Base-by-base conservation (phyloP, 2,329 filamentous ascomycete species). In the Diaporthe aspalathi region DNA sequence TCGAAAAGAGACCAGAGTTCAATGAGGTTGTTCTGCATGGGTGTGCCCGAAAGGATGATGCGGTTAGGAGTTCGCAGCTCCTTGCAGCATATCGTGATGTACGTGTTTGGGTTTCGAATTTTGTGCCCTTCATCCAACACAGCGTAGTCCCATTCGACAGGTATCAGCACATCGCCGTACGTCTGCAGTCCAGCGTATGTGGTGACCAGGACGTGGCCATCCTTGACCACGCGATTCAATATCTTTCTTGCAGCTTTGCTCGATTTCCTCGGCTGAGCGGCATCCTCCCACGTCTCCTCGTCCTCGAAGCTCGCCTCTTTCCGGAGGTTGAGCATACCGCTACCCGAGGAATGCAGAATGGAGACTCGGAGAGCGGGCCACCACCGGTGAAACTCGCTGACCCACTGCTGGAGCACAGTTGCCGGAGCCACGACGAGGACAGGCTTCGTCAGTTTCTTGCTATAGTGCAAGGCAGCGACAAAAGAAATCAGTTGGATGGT, bases 331-430 rank as follows among this genome's bases (percentile, higher is more conserved):
- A 98, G 84, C 95, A 99, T 98, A 22, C 96, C 97, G 79, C 94
- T 98, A 3, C 96, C 96, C 5, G 96, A 98, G 0, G 94, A 94
- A 79, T 99, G 96, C 62, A 99, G 81, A 73, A 99, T 98, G 0
- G 95, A 97, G 6, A 99, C 96, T 52, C 97, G 90, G 40, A 99
- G 85, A n/a, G 96, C 92, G n/a, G 96, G 96, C 97, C 97, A 99
- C 97, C 97, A 99, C 16, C 92, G 91, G 81, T 99, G 97, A 76
- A 99, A 98, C 78, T 99, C 96, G 74, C 97, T 97, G 16, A 98
- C 96, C 96, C 96, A 99, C 80, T 99, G 96, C 73, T 94, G 93
- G 83, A 99, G 91, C 29, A 99, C 92, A 0, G 96, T 99, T 4
- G 95, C 95, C 2, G 96, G 96, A 65, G 94, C 95, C 5, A 99